These are phyloP conservation scores for Hysterium pulicare DNA, from an alignment of 2,329 filamentous ascomycete genomes.

Conservation along the genomic window DNA sequence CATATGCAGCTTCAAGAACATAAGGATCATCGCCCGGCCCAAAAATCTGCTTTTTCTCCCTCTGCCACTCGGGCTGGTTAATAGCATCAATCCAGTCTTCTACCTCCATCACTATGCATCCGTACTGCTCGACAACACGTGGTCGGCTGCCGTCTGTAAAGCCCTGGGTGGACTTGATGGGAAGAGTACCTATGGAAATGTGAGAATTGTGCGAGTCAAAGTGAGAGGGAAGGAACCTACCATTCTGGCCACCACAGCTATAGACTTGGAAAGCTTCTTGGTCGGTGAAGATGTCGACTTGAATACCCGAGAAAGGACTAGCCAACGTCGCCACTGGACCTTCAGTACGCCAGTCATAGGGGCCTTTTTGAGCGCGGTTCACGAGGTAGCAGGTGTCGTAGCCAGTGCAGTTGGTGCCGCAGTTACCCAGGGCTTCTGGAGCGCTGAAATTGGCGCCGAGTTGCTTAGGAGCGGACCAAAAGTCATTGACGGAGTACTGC, in stretches of 20 bases:
- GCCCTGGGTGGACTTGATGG: slow-evolving; percentile 69
- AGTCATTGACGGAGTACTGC: slow-evolving; percentile 68
- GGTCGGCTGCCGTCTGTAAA: slow-evolving; percentile 55
- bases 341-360: slow-evolving; percentile 62
- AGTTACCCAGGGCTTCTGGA: slow-evolving; percentile 66
- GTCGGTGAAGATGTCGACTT: slow-evolving; percentile 75
- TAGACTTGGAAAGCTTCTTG: slow-evolving; percentile 89
- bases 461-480: slow-evolving; percentile 78
- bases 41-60: slow-evolving; percentile 53
- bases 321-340: slow-evolving; percentile 63
- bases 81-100: slow-evolving; percentile 93
- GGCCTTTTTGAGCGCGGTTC: slow-evolving; percentile 56
- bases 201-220: slow-evolving; percentile 10
- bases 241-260: slow-evolving; percentile 74
- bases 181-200: slow-evolving; percentile 46
- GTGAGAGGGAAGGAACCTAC: too few relatives aligned
- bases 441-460: slow-evolving; percentile 67
- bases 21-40: slow-evolving; percentile 44
- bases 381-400: slow-evolving; percentile 76
- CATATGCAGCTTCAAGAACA: slow-evolving; percentile 43
- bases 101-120: slow-evolving; percentile 86
- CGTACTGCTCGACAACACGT: slow-evolving; percentile 68
- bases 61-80: slow-evolving; percentile 85
- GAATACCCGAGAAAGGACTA: slow-evolving; percentile 76
- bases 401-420: slow-evolving; percentile 76